Evolutionary conservation across 2,329 filamentous ascomycete genomes (phyloP), one percentile per base, ranked within the genome.

Genomic region (Chaetomiaceae sp.): DNA sequence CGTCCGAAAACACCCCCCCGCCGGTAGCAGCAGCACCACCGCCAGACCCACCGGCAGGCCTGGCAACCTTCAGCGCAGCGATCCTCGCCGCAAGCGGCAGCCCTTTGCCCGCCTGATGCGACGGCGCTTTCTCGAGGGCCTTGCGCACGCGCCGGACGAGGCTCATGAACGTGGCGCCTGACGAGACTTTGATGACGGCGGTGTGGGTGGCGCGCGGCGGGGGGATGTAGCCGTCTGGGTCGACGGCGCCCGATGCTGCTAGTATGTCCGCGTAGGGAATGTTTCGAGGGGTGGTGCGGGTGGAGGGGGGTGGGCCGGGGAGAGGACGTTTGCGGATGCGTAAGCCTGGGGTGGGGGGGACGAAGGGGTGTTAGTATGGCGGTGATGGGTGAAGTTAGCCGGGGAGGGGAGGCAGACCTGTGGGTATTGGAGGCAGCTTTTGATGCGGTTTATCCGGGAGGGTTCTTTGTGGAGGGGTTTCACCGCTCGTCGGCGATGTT

Each of bases 161-260:
- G 10, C 85, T 80, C 68, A 89, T 80, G 72, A 89, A 87, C 6
- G 84, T 82, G 0, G 85, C 83, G 33, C 74, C 74, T 36, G 79
- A 70, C 33, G 81, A 82, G 53, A 90, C 74, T 71, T 89, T 89
- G 67, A 90, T 74, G 55, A 79, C 65, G 49, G 61, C 57, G 7
- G 66, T 61, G 29, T 58, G 58, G 30, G 57, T 13, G 5, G 59
- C 58, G 51, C 56, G 57, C 11, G 61, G 53, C 5, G 58, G 57
- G 11, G 52, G 51, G 20, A 38, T 45, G 56, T 58, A 65, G 50
- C 61, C 62, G 43, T 61, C 58, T 30, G 27, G 36, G 43, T 61
- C 66, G 57, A 30, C 27, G 21, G 16, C n/a, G 32, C 23, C 13
- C 5, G 29, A 10, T 5, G n/a, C n/a, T n/a, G n/a, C n/a, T n/a